These are phyloP conservation scores for Clonostachys rosea DNA, from an alignment of 2,329 filamentous ascomycete genomes.

Conservation along the genomic window DNA sequence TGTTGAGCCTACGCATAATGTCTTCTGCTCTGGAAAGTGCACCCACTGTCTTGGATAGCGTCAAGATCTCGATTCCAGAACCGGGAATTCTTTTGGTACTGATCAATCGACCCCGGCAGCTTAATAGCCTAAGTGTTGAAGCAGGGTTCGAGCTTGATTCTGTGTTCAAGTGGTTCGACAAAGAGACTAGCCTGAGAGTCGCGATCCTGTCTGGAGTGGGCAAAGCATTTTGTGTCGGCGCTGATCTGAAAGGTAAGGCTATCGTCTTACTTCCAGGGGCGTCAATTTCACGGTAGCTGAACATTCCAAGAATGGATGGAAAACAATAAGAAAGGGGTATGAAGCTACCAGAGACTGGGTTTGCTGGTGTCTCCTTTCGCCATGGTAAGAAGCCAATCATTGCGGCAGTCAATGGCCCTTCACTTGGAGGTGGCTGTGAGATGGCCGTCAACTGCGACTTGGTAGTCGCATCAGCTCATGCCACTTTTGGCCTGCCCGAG, in stretches of 20 bases:
- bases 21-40: no score
- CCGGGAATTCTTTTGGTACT: no score
- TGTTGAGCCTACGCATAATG: no score
- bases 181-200: slow-evolving; percentile 38
- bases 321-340: slow-evolving; percentile 28
- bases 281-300: slow-evolving; percentile 18
- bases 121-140: no score
- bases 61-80: no score
- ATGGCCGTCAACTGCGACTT: slow-evolving; percentile 50
- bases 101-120: no score
- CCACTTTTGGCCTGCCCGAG: slow-evolving; percentile 48
- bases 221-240: slow-evolving; percentile 48
- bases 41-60: no score
- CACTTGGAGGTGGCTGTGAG: slow-evolving; percentile 53
- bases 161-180: slow-evolving; percentile 49
- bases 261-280: background rate
- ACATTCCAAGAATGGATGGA: slow-evolving; percentile 26
- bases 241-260: slow-evolving; percentile 29
- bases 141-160: slow-evolving; percentile 31
- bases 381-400: slow-evolving; percentile 57
- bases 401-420: slow-evolving; percentile 54
- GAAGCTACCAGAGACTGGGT: slow-evolving; percentile 18
- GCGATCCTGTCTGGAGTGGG: slow-evolving; percentile 47
- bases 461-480: slow-evolving; percentile 44
- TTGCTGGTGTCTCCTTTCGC: slow-evolving; percentile 36